Evolutionary conservation across 106 monocot species (phyloP), one percentile per base, ranked within the genome.

Genomic region (Chionographis japonica): DNA sequence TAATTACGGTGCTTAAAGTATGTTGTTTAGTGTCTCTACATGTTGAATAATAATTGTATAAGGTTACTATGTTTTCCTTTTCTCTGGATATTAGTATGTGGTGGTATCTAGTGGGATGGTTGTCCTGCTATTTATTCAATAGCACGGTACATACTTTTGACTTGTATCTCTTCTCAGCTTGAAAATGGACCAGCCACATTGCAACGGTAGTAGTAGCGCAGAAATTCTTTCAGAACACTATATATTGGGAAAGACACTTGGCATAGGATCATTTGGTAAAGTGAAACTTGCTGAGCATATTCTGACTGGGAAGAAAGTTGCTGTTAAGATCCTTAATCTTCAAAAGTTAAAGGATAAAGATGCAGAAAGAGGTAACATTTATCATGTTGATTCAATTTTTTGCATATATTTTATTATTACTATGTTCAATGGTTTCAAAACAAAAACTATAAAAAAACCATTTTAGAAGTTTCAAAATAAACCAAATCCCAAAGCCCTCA

Each of bases 231-330:
- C 43, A 14, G 16, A 14, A 50, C 18, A 65, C 3, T 65, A 65
- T 51, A 65, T 19, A 11, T 20, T 65, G 20, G 50, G 65, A 27
- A 65, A 65, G 12, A 49, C 8, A 51, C 65, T 65, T 49, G 65
- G 65, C 9, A 27, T 50, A 7, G 65, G 65, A 50, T 50, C 65
- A 12, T 51, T 50, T 51, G 10, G 20, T 65, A 65, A 65, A 20
- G 65, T 65, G 17, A 65, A 65, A 65, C 19, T 65, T 12, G 65
- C 20, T 46, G 3, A 51, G 20, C 65, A 65, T 65, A 13, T 35
- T 35, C 20, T 51, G 65, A 65, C 65, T 19, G 50, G 65, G 50
- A 50, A 50, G 4, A 17, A 27, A 12, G 65, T 65, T 51, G 65
- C 65, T 27, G 35, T 65, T 35, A 65, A 65, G 17, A 65, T 65